These are phyloP conservation scores for Apodospora peruviana DNA, from an alignment of 495 filamentous ascomycete species.

Conservation along the genomic window DNA sequence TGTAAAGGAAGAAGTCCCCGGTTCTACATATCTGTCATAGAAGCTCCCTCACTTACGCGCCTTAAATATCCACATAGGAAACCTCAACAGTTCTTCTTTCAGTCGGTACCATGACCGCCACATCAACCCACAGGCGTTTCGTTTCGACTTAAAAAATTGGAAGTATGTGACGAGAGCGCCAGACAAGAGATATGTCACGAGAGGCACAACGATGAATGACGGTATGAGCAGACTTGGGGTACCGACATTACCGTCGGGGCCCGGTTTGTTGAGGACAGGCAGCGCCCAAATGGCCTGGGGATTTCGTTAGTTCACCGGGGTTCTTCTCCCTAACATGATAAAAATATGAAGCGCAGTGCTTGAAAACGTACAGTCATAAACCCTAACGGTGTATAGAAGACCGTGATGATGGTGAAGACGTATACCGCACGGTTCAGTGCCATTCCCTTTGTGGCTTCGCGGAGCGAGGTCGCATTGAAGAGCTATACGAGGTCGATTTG, in stretches of 20 bases:
- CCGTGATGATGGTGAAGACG: conserved; percentile 9
- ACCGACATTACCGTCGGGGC: not conserved
- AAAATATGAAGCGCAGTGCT: not conserved
- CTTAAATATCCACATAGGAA: too few species aligned
- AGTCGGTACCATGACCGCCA: too few species aligned
- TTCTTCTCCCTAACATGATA: not conserved
- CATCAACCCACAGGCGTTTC: too few species aligned
- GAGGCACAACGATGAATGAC: not conserved
- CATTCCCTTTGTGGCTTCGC: conserved; percentile 7
- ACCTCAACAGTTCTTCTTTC: too few species aligned
- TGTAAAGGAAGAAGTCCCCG: too few species aligned
- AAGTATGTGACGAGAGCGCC: not conserved
- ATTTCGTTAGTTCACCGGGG: not conserved
- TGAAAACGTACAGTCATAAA: conserved; percentile 6
- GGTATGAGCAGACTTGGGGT: not conserved
- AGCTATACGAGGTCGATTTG: not conserved
- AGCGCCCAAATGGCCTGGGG: not conserved
- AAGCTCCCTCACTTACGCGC: too few species aligned
- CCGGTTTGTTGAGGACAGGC: not conserved
- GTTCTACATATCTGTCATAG: too few species aligned
- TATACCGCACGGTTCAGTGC: conserved; percentile 8
- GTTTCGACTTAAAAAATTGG: too few species aligned
- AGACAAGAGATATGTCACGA: not conserved
- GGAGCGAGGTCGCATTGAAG: conserved; percentile 11
- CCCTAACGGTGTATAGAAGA: conserved; percentile 4